Conservation (phyloP, 2,329 filamentous ascomycete genomes). For the Fusarium sp. region DNA sequence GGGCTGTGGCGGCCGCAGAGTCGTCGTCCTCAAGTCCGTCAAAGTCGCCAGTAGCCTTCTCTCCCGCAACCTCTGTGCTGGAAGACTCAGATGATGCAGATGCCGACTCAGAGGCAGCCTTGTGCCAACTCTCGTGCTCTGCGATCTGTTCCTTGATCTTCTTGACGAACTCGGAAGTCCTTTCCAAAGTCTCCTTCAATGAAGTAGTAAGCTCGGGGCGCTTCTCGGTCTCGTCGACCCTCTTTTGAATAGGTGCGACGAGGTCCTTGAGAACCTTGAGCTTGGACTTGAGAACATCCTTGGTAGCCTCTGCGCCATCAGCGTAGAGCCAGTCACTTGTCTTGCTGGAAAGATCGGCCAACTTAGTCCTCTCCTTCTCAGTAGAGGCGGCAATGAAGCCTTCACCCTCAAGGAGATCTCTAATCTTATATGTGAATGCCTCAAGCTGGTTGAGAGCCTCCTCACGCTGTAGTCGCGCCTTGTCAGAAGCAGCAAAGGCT, state of each 20-base stretch:
- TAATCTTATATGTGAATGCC: constrained; percentile 88
- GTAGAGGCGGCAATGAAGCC: constrained; percentile 80
- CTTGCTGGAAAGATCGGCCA: constrained; percentile 76
- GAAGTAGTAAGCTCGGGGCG: constrained; percentile 77
- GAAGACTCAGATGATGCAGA: constrained; percentile 60
- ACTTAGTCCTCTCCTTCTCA: constrained; percentile 71
- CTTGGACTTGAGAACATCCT: constrained; percentile 80
- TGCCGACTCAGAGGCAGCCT: constrained; percentile 66
- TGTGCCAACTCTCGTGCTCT: constrained; percentile 74
- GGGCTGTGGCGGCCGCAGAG: constrained; percentile 55
- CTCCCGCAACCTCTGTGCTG: constrained; percentile 59
- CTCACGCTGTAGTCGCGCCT: constrained; percentile 80
- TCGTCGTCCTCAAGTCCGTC: constrained; percentile 84
- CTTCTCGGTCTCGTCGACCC: constrained; percentile 78
- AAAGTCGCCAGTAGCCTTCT: constrained; percentile 68
- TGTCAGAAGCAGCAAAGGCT: constrained; percentile 89
- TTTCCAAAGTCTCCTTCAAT: constrained; percentile 78
- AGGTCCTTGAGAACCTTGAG: constrained; percentile 83
- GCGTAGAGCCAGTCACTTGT: constrained; percentile 92
- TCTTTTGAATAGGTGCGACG: constrained; percentile 80
- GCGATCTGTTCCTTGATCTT: constrained; percentile 78
- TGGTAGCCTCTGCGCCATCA: constrained; percentile 81
- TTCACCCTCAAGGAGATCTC: constrained; percentile 84
- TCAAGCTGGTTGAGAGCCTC: constrained; percentile 95
- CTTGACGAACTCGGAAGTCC: constrained; percentile 77